A percentile compares a stretch with the other conserved stretches of the same genome.
Conservation (phyloP, 805 yeast species). For the Candida khao-thaluensis region DNA sequence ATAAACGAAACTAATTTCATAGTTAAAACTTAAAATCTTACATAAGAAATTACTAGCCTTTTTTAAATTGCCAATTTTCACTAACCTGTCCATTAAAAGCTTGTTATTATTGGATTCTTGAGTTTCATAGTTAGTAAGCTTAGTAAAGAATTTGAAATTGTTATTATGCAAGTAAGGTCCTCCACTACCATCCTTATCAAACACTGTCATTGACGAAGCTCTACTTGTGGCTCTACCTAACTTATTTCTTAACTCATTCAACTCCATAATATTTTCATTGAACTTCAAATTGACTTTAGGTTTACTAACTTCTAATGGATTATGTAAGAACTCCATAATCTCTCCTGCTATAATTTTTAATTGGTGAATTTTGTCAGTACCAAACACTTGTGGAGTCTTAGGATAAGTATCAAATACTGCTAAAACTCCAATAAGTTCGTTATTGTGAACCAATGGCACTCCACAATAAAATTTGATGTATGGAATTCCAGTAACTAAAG, state of each 20-base stretch:
- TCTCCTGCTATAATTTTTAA: constrained; percentile 41
- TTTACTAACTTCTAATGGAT: constrained; percentile 21
- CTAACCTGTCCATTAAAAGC: constrained; percentile 35
- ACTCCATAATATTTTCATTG: constrained; percentile 20
- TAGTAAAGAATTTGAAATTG: constrained; percentile 37
- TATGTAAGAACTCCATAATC: constrained; percentile 41
- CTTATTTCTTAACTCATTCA: constrained; percentile 31
- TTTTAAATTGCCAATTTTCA: constrained; percentile 40
- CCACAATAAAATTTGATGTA: constrained; percentile 62
- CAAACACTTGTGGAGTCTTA: constrained; percentile 28
- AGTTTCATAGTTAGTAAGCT: constrained; percentile 13
- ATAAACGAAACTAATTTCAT: constrained; percentile 45
- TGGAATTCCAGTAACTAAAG: constrained; percentile 63
- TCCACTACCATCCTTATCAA: constrained; percentile 66
- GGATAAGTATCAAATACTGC: constrained; percentile 55
- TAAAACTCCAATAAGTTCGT: constrained; percentile 53
- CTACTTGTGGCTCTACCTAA: constrained; percentile 61
- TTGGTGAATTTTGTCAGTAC: constrained; percentile 30
- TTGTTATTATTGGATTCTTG: constrained; percentile 19
- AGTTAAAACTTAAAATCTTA: constrained; percentile 31
- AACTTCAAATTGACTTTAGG: constrained; percentile 6
- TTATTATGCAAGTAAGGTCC: constrained; percentile 54
- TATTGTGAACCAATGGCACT: constrained; percentile 48
- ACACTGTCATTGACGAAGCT: constrained; percentile 41
- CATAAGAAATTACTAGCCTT: constrained; percentile 44